Evolutionary conservation across 306 rosid species (phyloP), one percentile per base, ranked within the genome.

Genomic region (Glycine tomentella): DNA sequence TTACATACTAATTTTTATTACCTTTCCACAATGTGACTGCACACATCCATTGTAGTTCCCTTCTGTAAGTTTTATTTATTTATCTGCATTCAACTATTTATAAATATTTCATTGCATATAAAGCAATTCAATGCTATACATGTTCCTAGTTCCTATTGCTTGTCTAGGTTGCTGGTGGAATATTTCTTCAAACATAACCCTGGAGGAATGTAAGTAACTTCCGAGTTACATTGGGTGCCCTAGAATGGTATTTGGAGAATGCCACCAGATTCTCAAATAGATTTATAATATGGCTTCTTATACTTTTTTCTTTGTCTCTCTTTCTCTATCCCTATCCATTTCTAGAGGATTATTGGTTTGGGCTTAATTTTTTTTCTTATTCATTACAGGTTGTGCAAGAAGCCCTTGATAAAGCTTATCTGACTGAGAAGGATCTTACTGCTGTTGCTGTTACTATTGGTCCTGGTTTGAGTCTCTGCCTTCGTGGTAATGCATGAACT

Each of bases 361-460:
- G 55, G 7, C 52, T 72, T 81, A 84, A 78, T 49, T 50, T 70
- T 77, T 62, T 67, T 74, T 34, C 69, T 72, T 81, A 8, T 76
- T 68, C 17, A 89, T 66, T 79, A 67, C 86, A 95, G 99, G 99
- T 93, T 83, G 97, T 95, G 83, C 97, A 89, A 88, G 96, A 91
- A 65, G 87, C 97, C 52, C 92, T 95, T 57, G 96, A 90, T 80
- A 91, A 86, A 80, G 98, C 99, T 87, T 87, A 75, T 53, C 78
- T 95, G 85, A 82, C 88, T 10, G 99, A 87, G 86, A 85, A 80
- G 49, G 94, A 95, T 87, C 86, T 95, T 61, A 88, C 98, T 46
- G 99, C 97, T n/a, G 89, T 95, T 65, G 99, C 98, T 83, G 98
- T 93, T 58, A 93, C 99, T 65, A 93, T 95, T 74, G 99, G 99